These are phyloP conservation scores for Neonectria hederae DNA, from an alignment of 2,329 filamentous ascomycete species.

Conservation along the genomic window DNA sequence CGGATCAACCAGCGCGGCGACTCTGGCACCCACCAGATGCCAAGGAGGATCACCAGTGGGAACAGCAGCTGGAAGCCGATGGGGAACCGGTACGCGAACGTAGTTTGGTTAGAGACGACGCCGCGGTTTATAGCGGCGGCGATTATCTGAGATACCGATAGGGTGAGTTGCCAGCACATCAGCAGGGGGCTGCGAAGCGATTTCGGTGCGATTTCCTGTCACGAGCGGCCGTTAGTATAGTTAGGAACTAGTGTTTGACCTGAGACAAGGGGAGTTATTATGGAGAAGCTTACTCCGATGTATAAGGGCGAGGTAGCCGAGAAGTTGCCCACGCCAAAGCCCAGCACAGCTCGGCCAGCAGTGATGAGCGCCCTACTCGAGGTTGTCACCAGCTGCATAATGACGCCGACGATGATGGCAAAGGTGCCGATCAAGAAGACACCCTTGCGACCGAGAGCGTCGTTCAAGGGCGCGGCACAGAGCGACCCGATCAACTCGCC, in stretches of 20 bases:
- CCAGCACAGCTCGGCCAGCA: slow-evolving; percentile 37
- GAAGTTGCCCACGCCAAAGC: slow-evolving; percentile 48
- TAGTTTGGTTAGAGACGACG: slow-evolving; percentile 41
- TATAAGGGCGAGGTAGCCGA: slow-evolving; percentile 51
- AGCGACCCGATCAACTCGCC: slow-evolving; percentile 51
- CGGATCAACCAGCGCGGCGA: slow-evolving; percentile 48
- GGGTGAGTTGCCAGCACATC: slow-evolving; percentile 53
- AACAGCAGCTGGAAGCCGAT: slow-evolving; percentile 45
- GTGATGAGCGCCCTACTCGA: slow-evolving; percentile 38
- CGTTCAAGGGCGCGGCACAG: slow-evolving; percentile 49
- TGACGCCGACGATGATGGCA: slow-evolving; percentile 40
- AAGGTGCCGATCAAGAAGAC: slow-evolving; percentile 43
- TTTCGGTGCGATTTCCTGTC: slow-evolving; percentile 45
- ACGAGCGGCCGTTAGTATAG: background rate
- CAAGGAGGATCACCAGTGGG: slow-evolving; percentile 33
- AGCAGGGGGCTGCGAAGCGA: slow-evolving; percentile 46
- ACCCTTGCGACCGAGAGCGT: slow-evolving; percentile 45
- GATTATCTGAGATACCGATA: slow-evolving; percentile 50
- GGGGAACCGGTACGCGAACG: slow-evolving; percentile 47
- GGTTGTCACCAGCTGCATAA: slow-evolving; percentile 38
- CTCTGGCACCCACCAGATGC: slow-evolving; percentile 41
- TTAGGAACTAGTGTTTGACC: background rate
- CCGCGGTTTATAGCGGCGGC: slow-evolving; percentile 47
- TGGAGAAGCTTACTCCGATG: slow-evolving; percentile 43
- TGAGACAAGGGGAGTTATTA: background rate